Evolutionary conservation across 495 filamentous ascomycete species (phyloP).

Genomic region (Mytilinidion resinicola): DNA sequence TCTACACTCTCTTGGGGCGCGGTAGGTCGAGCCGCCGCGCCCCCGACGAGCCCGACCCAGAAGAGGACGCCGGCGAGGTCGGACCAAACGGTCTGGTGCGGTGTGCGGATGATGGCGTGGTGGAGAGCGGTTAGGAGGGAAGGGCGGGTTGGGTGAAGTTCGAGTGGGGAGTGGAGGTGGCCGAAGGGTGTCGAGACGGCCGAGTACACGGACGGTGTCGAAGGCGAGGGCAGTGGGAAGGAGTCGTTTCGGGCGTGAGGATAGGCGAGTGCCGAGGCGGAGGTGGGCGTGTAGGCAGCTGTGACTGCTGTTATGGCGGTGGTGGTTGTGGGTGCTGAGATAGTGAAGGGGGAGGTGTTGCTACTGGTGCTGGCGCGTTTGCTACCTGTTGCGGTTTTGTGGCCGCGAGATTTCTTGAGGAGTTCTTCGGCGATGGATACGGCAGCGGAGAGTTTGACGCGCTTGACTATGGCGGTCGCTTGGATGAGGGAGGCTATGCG

Average conservation of each 20-base stretch:
- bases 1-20: constrained; percentile 1
- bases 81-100: constrained; percentile 21
- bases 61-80: constrained; percentile 33
- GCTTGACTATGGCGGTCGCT: constrained; percentile 30
- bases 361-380: constrained; percentile 14
- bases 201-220: no score
- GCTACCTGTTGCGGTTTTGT: constrained; percentile 10
- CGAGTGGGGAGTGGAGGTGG: background rate
- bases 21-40: constrained; percentile 22
- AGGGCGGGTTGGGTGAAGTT: background rate
- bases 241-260: no score
- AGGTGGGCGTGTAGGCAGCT: background rate
- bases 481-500: constrained; percentile 12
- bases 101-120: constrained; percentile 9
- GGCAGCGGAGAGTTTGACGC: constrained; percentile 24
- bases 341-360: background rate
- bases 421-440: constrained; percentile 35
- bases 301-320: background rate
- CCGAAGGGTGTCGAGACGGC: background rate
- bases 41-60: constrained; percentile 29
- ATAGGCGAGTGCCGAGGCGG: background rate
- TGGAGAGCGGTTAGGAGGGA: constrained; percentile 12
- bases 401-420: constrained; percentile 18
- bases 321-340: background rate
- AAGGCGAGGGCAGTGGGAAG: background rate